Evolutionary conservation across 495 filamentous ascomycete species (phyloP).

Genomic region (Hypoxylon lienhwacheense): DNA sequence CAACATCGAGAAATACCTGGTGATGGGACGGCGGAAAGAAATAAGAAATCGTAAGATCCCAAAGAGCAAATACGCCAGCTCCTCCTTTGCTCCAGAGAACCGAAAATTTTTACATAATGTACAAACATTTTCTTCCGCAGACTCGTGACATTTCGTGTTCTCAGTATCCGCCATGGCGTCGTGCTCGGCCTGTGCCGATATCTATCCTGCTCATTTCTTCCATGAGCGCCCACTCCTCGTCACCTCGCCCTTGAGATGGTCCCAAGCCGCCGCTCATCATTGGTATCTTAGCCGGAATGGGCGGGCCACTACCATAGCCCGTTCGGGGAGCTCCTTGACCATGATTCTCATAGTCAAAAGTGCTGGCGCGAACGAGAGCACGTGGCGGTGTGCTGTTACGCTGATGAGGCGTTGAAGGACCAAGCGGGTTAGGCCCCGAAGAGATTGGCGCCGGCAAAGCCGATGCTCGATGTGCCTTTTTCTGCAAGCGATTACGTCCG

Average conservation of each 20-base stretch:
- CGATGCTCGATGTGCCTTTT: slow-evolving; percentile 54
- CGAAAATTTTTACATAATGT: slow-evolving; percentile 20
- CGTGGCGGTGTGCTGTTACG: slow-evolving; percentile 47
- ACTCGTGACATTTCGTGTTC: slow-evolving; percentile 23
- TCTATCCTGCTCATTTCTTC: slow-evolving; percentile 83
- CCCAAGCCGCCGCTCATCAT: slow-evolving; percentile 50
- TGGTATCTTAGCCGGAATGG: slow-evolving; percentile 77
- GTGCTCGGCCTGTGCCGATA: slow-evolving; percentile 62
- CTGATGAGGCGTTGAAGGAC: slow-evolving; percentile 48
- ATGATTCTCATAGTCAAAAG: slow-evolving; percentile 53
- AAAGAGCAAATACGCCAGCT: neutral
- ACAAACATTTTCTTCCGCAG: slow-evolving; percentile 22
- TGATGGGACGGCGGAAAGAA: slow-evolving; percentile 4
- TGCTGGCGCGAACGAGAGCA: slow-evolving; percentile 45
- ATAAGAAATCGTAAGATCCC: slow-evolving; percentile 9
- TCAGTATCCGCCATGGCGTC: slow-evolving; percentile 40
- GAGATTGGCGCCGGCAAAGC: slow-evolving; percentile 44
- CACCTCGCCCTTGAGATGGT: slow-evolving; percentile 37
- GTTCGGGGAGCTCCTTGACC: slow-evolving; percentile 28
- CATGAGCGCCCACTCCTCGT: slow-evolving; percentile 65
- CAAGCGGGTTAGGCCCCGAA: slow-evolving; percentile 47
- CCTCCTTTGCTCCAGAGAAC: slow-evolving; percentile 10
- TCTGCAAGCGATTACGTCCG: slow-evolving; percentile 63
- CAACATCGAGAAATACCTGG: slow-evolving; percentile 2
- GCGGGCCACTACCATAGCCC: slow-evolving; percentile 51